phyloP scores from a whole-genome alignment of 1,284 basidiomycete species.

The Ceratobasidium sp. region DNA sequence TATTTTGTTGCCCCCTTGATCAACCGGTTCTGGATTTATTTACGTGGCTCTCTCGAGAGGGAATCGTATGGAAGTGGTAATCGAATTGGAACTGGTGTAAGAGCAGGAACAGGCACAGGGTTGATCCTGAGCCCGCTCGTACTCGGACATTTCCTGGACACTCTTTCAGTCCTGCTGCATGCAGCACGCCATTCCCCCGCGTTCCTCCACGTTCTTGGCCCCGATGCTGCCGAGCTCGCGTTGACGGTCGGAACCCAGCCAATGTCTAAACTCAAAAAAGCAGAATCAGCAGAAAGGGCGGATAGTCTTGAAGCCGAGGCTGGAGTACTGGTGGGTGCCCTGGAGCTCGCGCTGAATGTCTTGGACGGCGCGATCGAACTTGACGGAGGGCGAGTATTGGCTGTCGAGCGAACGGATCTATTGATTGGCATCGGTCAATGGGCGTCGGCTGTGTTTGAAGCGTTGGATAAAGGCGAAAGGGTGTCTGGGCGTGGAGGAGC shows the following conservation, averaged over 20 bases:
- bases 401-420: conserved; percentile 75
- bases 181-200: conserved; percentile 78
- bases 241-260: conserved; percentile 76
- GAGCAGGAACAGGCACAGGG: conserved; percentile 73
- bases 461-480: conserved; percentile 68
- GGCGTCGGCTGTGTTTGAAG: conserved; percentile 73
- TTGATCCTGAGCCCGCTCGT: conserved; percentile 79
- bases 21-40: conserved; percentile 89
- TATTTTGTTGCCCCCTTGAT: conserved; percentile 87
- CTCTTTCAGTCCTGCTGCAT: conserved; percentile 82
- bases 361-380: conserved; percentile 77
- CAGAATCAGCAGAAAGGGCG: conserved; percentile 46
- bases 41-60: conserved; percentile 78
- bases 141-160: conserved; percentile 75
- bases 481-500: conserved; percentile 74
- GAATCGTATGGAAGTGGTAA: conserved; percentile 60
- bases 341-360: conserved; percentile 79
- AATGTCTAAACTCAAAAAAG: conserved; percentile 53
- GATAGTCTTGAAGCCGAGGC: conserved; percentile 60
- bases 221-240: conserved; percentile 82
- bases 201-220: conserved; percentile 81
- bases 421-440: conserved; percentile 81
- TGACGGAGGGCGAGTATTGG: conserved; percentile 77
- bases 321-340: conserved; percentile 71
- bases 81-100: neutral